Base-by-base conservation (phyloP, 2,329 filamentous ascomycete species). In the Myriosclerotinia duriaeana region DNA sequence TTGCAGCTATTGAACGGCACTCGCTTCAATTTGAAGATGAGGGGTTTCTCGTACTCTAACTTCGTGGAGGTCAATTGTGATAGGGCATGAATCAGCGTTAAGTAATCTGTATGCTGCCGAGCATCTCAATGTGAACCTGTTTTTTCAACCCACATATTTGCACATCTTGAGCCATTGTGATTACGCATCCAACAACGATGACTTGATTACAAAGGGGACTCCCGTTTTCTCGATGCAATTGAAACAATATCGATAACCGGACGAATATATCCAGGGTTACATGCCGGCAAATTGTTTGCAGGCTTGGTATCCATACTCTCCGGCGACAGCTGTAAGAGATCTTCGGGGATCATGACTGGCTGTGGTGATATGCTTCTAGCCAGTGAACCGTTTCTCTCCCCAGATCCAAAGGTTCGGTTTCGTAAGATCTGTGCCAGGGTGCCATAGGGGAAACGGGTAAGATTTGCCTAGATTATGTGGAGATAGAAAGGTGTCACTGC, bases 401-500 rank as follows among this genome's bases (percentile, higher is more conserved):
- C 58, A 38, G 58, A 61, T 38, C 9, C 20, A n/a, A 22, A 40
- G 9, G 34, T 22, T 38, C 36, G 12, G 22, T 22, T 55, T 55
- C 34, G 53, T 55, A 55, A 40, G 53, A 55, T 55, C 53, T 22
- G 53, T 55, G 17, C 58, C 17, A 48, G 58, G 58, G 36, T 60
- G 30, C 20, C 34, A 61, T 61, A 30, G 44, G 30, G 58, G 38
- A 38, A 50, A 61, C 44, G 44, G 58, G n/a, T 38, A 48, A 60
- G 34, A 36, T 59, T 48, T 48, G 42, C 42, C 30, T 48, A 60
- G 42, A 22, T 30, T 36, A 17, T 42, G 42, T 60, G 56, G 56
- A 58, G 55, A 58, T 58, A 17, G 6, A 52, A 38, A 38, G 58
- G 58, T 61, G 58, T 52, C 44, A 61, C 58, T 44, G 44, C 58